Evolutionary conservation across 2,329 filamentous ascomycete genomes (phyloP), one percentile per base, ranked within the genome.

Genomic region (Fusarium tupiense): DNA sequence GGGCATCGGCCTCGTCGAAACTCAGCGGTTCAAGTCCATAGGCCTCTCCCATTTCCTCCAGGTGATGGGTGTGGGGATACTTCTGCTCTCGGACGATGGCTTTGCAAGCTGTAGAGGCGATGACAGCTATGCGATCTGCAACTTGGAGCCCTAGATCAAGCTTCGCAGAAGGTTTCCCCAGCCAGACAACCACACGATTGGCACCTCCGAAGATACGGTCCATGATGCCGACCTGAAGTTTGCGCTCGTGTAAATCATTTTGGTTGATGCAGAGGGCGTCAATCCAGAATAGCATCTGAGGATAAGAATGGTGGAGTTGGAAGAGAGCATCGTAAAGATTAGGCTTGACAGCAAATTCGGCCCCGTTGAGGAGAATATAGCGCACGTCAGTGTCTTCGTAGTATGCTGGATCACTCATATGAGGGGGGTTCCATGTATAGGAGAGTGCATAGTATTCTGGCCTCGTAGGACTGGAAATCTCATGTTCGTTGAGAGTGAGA

Each of bases 261-360:
- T 63, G 61, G 29, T 63, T 63, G 17, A 59, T 63, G 14, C 61
- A 63, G 8, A 63, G 19, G 2, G 61, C 52, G 26, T 58, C 61
- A 12, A 63, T 47, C 61, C 61, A 58, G 6, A 63, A 20, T 4
- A 16, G 52, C 5, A 17, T 63, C 10, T 13, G 24, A 2, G 52
- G 6, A 19, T 16, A 63, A 22, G 26, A 35, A 9, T 14, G 6
- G 33, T 47, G 26, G n/a, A 63, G 26, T 12, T 59, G 52, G 41
- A 59, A 24, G 20, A 63, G 24, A 8, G 41, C 61, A 16, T 63
- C 26, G 14, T 59, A 29, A 1, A 63, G 26, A 13, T 63, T 63
- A 1, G 41, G 52, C 16, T 35, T 46, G 1, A 37, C 59, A 6
- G 26, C 10, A 2, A 43, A 26, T 5, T 1, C 5, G 3, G 49